Base-by-base conservation (phyloP, 176 grass and related monocot genomes). In the Oryza meridionalis region DNA sequence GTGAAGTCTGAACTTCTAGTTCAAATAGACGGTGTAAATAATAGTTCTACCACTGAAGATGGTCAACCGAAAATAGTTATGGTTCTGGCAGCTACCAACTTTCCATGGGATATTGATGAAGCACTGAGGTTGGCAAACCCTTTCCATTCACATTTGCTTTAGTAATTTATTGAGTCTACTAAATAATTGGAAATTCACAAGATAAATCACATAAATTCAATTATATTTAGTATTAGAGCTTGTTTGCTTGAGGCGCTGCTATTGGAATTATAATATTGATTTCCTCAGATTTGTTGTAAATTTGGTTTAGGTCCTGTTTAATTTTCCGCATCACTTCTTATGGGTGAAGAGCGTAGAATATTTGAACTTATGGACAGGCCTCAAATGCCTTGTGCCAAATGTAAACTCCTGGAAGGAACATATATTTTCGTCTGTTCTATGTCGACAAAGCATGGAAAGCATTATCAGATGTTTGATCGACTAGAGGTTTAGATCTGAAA, bases 61-160 rank as follows among this genome's bases (percentile, higher is more conserved):
- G 95, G 92, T 79, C 95, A 97, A 66, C 90, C 55, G 0, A 97
- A 97, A 87, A 94, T 97, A 51, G 95, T 97, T 75, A 97, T 97
- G 95, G 95, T 97, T 73, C 84, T 97, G 58, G 95, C 95, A 40
- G 95, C 95, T 55, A 97, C 95, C 1, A 97, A 97, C 72, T 97
- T 97, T 81, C 95, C 95, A 75, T 97, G 95, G 95, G 95, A 97
- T 76, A 94, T 97, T 86, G 95, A 97, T 89, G 95, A 97, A 81
- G 95, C 95, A 70, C 86, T 97, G 27, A 97, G 95, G 95, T 97
- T 78, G 22, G 81, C 33, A 77, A 62, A 50, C 50, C 77, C 12
- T 80, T 64, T 33, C 37, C 32, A 11, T 7, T 80, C 13, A 80
- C 67, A 58, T 83, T 79, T 73, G 35, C 40, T 64, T 62, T 67